Evolutionary conservation across 75 land plant genomes (phyloP), one percentile per base, ranked within the genome.

Genomic region (Cryptomeria japonica): DNA sequence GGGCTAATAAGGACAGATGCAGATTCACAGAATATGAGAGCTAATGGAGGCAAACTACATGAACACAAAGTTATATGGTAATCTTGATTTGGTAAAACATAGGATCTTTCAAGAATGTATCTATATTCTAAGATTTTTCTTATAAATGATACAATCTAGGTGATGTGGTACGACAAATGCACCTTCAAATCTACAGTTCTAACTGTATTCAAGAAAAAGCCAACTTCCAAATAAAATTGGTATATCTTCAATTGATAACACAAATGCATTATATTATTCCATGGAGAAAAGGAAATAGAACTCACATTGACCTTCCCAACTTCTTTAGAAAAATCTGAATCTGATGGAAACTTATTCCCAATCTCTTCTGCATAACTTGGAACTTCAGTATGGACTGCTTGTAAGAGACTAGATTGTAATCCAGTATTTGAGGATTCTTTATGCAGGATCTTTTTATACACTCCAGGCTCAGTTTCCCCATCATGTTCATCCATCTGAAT

Each of bases 331-430:
- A 80, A 44, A 80, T 25, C 11, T 80, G 49, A 41, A 42, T 42
- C 47, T 11, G 84, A 18, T 28, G 49, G 31, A 80, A 44, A 10
- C 49, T 41, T 25, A 44, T 3, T 41, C 32, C 3, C 47, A 80
- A 41, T 44, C 28, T 25, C n/a, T 80, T 44, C 84, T 25, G 32
- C 44, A 80, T 13, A 80, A 28, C 49, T 80, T 80, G 12, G 49
- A 42, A 80, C 51, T 80, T 80, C 84, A 22, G n/a, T 42, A 25
- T 42, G 84, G 32, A 80, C 84, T 80, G 28, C 47, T 44, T 80
- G 32, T 80, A 80, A 39, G 44, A 80, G 84, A 80, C 49, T 44
- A 44, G 84, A 80, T 80, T 80, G 84, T 39, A 80, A 44, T 80
- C 84, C 31, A 44, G 47, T 22, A 25, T 80, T 42, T 28, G 47